Evolutionary conservation across 2,329 filamentous ascomycete species (phyloP).

Genomic region (Epichloe sylvatica): DNA sequence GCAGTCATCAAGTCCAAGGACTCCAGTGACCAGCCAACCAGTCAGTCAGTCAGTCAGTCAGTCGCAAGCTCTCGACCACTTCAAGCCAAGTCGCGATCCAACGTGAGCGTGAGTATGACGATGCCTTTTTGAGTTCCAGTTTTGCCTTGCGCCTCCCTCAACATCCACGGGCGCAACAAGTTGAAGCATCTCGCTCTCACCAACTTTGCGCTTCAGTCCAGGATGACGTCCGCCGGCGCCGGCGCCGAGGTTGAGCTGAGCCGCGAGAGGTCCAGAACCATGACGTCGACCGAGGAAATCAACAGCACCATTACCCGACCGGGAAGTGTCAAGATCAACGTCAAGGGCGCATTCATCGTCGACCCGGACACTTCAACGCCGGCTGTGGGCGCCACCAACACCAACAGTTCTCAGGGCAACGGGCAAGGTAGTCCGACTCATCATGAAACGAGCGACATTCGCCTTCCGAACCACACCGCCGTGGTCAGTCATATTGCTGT

Average conservation of each 20-base stretch:
- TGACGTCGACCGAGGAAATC: constrained; percentile 40
- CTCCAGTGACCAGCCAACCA: too few relatives aligned
- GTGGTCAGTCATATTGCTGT: constrained; percentile 94
- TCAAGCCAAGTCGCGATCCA: background rate
- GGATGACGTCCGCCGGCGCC: constrained; percentile 7
- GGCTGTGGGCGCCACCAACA: constrained; percentile 19
- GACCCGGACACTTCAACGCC: constrained; percentile 56
- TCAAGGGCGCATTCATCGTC: constrained; percentile 91
- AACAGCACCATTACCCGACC: constrained; percentile 48
- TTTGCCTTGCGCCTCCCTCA: background rate
- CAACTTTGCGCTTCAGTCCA: constrained; percentile 1
- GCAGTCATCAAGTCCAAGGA: too few relatives aligned
- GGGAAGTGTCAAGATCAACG: constrained; percentile 81
- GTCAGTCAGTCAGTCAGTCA: too few relatives aligned
- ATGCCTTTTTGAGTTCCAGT: background rate
- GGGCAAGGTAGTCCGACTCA: constrained; percentile 34
- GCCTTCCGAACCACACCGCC: constrained; percentile 88
- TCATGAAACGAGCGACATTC: constrained; percentile 77
- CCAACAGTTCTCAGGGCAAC: constrained; percentile 16
- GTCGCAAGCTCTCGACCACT: constrained; percentile 1
- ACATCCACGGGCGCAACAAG: background rate
- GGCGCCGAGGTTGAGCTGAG: background rate
- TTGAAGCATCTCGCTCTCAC: background rate
- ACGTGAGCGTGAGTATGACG: constrained; percentile 4
- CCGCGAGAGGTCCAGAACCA: constrained; percentile 13